Percentiles rank a stretch among this genome's conserved stretches.
Conservation (phyloP, 148 eudicot species). For the Spergularia bocconei region DNA sequence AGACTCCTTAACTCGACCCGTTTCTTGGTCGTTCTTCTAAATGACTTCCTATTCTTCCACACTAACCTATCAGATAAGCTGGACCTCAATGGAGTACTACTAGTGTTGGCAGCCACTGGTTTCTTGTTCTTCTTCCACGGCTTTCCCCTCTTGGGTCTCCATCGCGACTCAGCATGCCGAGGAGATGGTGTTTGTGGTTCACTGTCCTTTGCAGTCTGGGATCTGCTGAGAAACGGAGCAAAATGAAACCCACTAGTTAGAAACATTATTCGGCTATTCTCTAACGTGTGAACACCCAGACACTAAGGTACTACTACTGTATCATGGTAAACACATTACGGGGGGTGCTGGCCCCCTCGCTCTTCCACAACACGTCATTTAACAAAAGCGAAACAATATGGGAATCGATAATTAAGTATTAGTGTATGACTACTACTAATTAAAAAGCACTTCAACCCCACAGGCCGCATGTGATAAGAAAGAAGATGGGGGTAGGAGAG, state of each 20-base stretch:
- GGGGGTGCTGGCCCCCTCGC: too few species aligned
- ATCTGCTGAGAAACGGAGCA: slow-evolving; percentile 33
- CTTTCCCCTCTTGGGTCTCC: slow-evolving; percentile 40
- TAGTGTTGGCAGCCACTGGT: slow-evolving; percentile 17
- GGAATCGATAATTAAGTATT: neutral
- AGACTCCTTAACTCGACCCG: slow-evolving; percentile 60
- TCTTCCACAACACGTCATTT: too few species aligned
- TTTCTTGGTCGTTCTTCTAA: slow-evolving; percentile 68
- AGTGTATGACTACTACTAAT: too few species aligned
- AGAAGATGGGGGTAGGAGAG: too few species aligned
- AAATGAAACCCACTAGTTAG: neutral
- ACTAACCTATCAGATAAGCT: slow-evolving; percentile 48
- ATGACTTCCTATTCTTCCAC: slow-evolving; percentile 81
- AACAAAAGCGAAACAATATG: neutral
- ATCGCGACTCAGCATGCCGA: slow-evolving; percentile 41
- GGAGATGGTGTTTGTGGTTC: slow-evolving; percentile 96
- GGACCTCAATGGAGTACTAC: slow-evolving; percentile 16
- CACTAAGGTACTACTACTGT: too few species aligned
- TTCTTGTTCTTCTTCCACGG: slow-evolving; percentile 37
- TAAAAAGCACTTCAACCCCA: too few species aligned
- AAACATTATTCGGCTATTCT: too few species aligned
- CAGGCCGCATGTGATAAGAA: too few species aligned
- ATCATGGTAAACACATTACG: too few species aligned
- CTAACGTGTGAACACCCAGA: too few species aligned
- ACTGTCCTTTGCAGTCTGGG: slow-evolving; percentile 41